Evolutionary conservation across 2,329 filamentous ascomycete genomes (phyloP).

Genomic region (Niveomyces coronatus): DNA sequence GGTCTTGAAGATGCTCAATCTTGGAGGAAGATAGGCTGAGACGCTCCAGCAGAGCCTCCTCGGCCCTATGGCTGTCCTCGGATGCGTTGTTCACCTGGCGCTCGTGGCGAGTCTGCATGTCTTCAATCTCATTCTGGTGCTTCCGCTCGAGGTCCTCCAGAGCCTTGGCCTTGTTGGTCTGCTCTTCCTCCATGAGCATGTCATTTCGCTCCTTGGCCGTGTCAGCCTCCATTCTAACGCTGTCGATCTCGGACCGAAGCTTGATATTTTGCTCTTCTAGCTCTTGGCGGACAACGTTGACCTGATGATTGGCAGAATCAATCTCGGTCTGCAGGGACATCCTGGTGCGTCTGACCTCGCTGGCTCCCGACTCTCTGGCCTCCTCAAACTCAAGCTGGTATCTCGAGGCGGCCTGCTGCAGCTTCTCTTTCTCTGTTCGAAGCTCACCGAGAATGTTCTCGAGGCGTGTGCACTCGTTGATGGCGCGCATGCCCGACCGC

Average conservation of each 20-base stretch:
- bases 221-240: slow-evolving; percentile 67
- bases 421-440: slow-evolving; percentile 57
- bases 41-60: slow-evolving; percentile 70
- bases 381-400: slow-evolving; percentile 78
- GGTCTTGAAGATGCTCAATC: slow-evolving; percentile 76
- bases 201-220: slow-evolving; percentile 72
- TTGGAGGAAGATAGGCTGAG: slow-evolving; percentile 76
- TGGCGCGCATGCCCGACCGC: slow-evolving; percentile 53
- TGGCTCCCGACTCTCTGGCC: slow-evolving; percentile 65
- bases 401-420: slow-evolving; percentile 57
- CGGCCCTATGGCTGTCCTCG: slow-evolving; percentile 73
- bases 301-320: slow-evolving; percentile 73
- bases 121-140: slow-evolving; percentile 61
- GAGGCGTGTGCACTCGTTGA: slow-evolving; percentile 51
- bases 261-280: slow-evolving; percentile 69
- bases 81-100: slow-evolving; percentile 60
- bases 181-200: slow-evolving; percentile 73
- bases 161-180: slow-evolving; percentile 52
- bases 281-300: slow-evolving; percentile 72
- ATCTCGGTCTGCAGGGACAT: slow-evolving; percentile 72
- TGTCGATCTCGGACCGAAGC: slow-evolving; percentile 65
- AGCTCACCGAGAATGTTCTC: slow-evolving; percentile 46
- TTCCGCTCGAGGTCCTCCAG: slow-evolving; percentile 42
- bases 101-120: slow-evolving; percentile 65
- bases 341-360: slow-evolving; percentile 72